Percentiles rank a stretch among this genome's conserved stretches.
phyloP scores from a whole-genome alignment of 495 filamentous ascomycete species.

The Ascodesmis nigricans region DNA sequence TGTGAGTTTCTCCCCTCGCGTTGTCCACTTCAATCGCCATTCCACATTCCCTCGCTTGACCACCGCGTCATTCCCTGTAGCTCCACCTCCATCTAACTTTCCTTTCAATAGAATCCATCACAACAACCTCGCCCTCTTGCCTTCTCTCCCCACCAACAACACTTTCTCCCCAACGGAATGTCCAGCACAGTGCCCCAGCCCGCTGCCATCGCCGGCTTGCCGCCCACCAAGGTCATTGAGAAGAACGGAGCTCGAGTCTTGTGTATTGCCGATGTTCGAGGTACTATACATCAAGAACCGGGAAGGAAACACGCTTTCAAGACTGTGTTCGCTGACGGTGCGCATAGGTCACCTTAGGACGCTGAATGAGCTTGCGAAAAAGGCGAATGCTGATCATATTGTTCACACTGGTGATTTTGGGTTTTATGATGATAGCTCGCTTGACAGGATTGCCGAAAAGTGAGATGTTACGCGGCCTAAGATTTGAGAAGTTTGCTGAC shows the following conservation, averaged over 20 bases:
- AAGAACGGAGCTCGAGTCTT: constrained; percentile 65
- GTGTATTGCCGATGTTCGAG: constrained; percentile 94
- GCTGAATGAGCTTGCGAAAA: constrained; percentile 83
- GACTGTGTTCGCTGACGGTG: constrained; percentile 5
- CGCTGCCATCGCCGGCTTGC: constrained; percentile 24
- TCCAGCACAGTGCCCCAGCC: constrained; percentile 30
- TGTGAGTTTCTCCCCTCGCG: constrained; percentile 13
- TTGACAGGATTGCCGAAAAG: constrained; percentile 98
- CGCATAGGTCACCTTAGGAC: constrained; percentile 72
- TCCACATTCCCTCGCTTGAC: constrained; percentile 1
- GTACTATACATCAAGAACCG: constrained; percentile 31
- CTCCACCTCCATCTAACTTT: constrained; percentile 5
- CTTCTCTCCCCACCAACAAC: constrained; percentile 29
- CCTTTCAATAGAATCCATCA: constrained; percentile 1
- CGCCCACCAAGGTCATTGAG: constrained; percentile 61
- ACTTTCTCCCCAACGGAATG: constrained; percentile 29
- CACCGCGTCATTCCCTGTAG: constrained; percentile 6
- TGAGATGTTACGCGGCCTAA: too few relatives aligned
- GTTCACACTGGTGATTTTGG: constrained; percentile 98
- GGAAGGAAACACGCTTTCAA: too few relatives aligned
- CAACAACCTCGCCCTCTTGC: constrained; percentile 17
- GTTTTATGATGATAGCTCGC: constrained; percentile 89
- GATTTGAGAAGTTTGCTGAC: too few relatives aligned
- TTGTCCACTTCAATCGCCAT: not conserved
- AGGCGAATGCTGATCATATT: constrained; percentile 84